These are phyloP conservation scores for Corylus heterophylla DNA, from an alignment of 306 rosid species.

Conservation along the genomic window DNA sequence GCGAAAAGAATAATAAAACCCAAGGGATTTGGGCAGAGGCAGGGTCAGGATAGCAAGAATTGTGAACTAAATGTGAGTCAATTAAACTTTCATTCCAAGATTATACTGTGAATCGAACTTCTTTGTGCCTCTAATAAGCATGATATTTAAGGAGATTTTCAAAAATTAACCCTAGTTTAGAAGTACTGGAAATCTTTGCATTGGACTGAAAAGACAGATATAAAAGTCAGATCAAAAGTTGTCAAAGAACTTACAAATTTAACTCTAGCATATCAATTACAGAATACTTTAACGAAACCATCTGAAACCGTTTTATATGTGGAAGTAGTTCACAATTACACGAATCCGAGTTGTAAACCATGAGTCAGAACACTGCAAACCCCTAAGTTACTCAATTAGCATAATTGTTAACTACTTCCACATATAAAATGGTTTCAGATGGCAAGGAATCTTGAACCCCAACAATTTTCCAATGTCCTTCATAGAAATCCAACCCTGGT, in stretches of 20 bases:
- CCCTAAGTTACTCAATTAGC: neutral
- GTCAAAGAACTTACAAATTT: neutral
- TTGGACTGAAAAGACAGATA: neutral
- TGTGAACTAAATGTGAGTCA: neutral
- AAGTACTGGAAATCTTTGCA: neutral
- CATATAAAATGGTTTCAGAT: neutral
- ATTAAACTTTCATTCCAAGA: neutral
- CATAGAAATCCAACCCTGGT: conserved; percentile 1
- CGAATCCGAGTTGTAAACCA: neutral
- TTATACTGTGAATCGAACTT: neutral
- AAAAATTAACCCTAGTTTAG: neutral
- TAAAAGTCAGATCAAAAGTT: neutral
- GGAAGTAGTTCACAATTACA: neutral
- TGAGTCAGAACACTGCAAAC: neutral
- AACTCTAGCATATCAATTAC: neutral
- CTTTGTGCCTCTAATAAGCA: neutral
- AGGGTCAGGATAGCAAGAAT: neutral
- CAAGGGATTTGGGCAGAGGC: conserved; percentile 12
- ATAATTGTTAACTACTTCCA: neutral
- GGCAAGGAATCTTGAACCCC: neutral
- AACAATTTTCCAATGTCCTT: neutral
- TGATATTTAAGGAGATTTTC: neutral
- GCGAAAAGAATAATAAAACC: neutral
- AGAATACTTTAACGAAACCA: neutral
- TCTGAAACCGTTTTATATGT: neutral